phyloP scores from a whole-genome alignment of 208 protist genomes.

The Leishmania tarentolae region DNA sequence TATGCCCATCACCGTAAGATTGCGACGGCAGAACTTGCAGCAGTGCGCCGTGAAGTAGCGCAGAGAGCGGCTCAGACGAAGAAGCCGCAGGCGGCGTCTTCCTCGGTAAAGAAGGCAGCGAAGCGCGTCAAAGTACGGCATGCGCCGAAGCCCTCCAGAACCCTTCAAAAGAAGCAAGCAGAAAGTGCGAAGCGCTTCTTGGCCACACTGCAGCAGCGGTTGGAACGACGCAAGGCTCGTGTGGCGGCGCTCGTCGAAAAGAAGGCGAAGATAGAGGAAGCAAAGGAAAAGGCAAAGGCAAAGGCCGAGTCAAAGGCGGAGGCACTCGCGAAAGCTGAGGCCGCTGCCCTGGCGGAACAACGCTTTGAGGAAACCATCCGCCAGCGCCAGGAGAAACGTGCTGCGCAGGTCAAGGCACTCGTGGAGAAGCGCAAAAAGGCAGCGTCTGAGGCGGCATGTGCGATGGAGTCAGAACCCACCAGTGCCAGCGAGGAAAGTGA shows the following conservation, averaged over 20 bases:
- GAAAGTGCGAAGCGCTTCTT: conserved; percentile 20
- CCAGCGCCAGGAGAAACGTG: conserved; percentile 4
- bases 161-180: conserved; percentile 8
- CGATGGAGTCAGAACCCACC: not conserved
- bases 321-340: not conserved
- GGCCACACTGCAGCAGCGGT: conserved; percentile 4
- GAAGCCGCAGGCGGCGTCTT: not conserved
- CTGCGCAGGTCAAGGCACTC: conserved; percentile 10
- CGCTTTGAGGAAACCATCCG: not conserved
- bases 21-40: conserved; percentile 20
- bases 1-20: conserved; percentile 21
- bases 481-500: not conserved
- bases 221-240: conserved; percentile 15
- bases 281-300: conserved; percentile 1
- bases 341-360: not conserved
- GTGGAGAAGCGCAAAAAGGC: conserved; percentile 2
- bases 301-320: not conserved
- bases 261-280: not conserved
- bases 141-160: not conserved
- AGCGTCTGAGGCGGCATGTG: too few relatives aligned
- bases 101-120: not conserved
- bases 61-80: not conserved
- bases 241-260: conserved; percentile 10
- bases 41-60: conserved; percentile 9
- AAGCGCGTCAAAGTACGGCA: conserved; percentile 2